Conservation (phyloP, 441 rosid genomes). For the Flueggea neowawraea region DNA sequence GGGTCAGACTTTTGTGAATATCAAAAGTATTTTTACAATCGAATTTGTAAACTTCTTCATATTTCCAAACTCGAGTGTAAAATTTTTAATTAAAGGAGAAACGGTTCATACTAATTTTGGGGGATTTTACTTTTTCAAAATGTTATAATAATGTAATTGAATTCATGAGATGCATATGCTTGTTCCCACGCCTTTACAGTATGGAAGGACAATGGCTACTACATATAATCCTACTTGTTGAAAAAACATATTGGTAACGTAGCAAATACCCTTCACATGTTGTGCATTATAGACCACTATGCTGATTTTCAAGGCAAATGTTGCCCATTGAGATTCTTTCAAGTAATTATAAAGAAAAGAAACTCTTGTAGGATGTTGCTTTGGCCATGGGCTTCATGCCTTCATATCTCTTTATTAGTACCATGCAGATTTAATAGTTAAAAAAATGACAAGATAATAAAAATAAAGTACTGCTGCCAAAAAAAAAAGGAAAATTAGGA, state of each 20-base stretch:
- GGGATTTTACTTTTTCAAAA: too few species aligned
- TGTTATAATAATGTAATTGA: too few species aligned
- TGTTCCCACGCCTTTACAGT: conserved; percentile 19
- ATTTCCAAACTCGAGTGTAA: too few species aligned
- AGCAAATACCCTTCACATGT: conserved; percentile 22
- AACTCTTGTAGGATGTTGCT: neutral
- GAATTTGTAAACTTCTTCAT: too few species aligned
- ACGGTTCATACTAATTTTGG: too few species aligned
- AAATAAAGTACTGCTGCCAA: too few species aligned
- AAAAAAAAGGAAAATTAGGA: too few species aligned
- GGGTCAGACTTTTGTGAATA: too few species aligned
- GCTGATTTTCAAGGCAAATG: conserved; percentile 18
- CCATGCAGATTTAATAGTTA: too few species aligned
- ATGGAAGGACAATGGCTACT: neutral
- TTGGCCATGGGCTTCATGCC: conserved; percentile 4
- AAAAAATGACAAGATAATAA: too few species aligned
- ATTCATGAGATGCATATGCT: conserved; percentile 18
- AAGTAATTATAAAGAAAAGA: neutral
- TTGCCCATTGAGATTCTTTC: conserved; percentile 6
- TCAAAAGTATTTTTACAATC: too few species aligned
- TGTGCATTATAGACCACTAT: conserved; percentile 19
- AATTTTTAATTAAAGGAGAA: too few species aligned
- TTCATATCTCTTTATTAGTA: neutral
- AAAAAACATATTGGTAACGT: neutral
- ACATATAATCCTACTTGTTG: neutral